Evolutionary conservation across 1,284 basidiomycete genomes (phyloP).

Genomic region (Malassezia arunalokei): DNA sequence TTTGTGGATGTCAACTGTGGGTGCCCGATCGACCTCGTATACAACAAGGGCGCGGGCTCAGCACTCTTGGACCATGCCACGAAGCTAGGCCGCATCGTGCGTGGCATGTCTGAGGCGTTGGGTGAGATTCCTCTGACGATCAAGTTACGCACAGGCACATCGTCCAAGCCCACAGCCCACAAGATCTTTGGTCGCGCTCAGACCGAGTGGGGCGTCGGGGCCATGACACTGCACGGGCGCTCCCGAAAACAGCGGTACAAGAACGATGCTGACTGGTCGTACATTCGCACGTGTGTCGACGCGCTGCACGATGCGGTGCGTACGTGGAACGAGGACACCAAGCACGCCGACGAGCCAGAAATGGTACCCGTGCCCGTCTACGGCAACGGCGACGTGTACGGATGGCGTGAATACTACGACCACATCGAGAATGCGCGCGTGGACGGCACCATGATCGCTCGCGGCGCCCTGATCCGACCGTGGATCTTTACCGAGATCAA

Average conservation of each 20-base stretch:
- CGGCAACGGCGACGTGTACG: conserved; percentile 88
- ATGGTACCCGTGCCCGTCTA: conserved; percentile 77
- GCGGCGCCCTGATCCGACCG: conserved; percentile 82
- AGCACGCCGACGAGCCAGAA: conserved; percentile 28
- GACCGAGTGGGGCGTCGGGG: conserved; percentile 63
- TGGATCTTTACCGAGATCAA: conserved; percentile 78
- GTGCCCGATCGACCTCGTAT: conserved; percentile 92
- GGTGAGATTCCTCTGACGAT: conserved; percentile 90
- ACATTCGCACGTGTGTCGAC: conserved; percentile 65
- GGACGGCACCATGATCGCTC: conserved; percentile 86
- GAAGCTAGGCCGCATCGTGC: conserved; percentile 71
- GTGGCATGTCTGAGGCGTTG: conserved; percentile 81
- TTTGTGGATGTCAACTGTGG: conserved; percentile 94
- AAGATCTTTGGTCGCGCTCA: conserved; percentile 78
- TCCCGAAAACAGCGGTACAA: conserved; percentile 43
- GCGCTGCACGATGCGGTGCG: conserved; percentile 58
- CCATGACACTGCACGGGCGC: conserved; percentile 77
- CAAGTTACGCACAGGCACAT: conserved; percentile 73
- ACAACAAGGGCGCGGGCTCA: conserved; percentile 76
- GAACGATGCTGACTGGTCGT: conserved; percentile 42
- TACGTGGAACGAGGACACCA: conserved; percentile 31
- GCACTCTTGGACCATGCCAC: conserved; percentile 73
- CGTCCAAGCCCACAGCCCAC: conserved; percentile 54
- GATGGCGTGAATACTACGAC: conserved; percentile 68
- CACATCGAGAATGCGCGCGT: conserved; percentile 66